Percentiles rank a stretch among this genome's conserved stretches.
Evolutionary conservation across 352 stramenopile genomes (phyloP).

Genomic region (Thalassiosira sp.): DNA sequence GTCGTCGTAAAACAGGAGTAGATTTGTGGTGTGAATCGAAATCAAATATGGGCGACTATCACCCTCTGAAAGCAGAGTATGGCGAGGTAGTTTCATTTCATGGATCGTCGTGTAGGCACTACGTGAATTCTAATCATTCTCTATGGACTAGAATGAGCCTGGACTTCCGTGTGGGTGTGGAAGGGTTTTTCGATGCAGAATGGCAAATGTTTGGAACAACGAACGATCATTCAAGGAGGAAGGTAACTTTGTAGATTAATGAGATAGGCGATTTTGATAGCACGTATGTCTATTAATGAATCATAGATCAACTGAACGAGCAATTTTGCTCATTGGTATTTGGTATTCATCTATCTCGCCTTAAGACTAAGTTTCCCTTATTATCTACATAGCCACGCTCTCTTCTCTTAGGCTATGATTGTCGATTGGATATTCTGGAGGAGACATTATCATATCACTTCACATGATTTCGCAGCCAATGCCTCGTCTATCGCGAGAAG

Average conservation of each 20-base stretch:
- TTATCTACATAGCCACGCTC: too few relatives aligned
- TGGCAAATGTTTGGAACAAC: conserved; percentile 82
- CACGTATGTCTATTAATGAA: too few relatives aligned
- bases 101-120: conserved; percentile 75
- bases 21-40: conserved; percentile 75
- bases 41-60: conserved; percentile 63
- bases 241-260: conserved; percentile 60
- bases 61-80: conserved; percentile 59
- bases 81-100: conserved; percentile 77
- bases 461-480: too few relatives aligned
- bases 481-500: too few relatives aligned
- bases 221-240: conserved; percentile 70
- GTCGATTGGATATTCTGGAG: too few relatives aligned
- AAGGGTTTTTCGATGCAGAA: conserved; percentile 79
- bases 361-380: too few relatives aligned
- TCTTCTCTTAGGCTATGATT: too few relatives aligned
- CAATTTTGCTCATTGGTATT: too few relatives aligned
- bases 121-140: conserved; percentile 78
- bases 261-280: too few relatives aligned
- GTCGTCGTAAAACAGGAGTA: conserved; percentile 62
- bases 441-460: too few relatives aligned
- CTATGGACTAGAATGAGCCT: conserved; percentile 71
- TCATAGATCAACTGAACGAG: too few relatives aligned
- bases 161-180: conserved; percentile 82
- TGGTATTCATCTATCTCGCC: too few relatives aligned